phyloP scores from a whole-genome alignment of 1,284 basidiomycete species.

The Malassezia pachydermatis region DNA sequence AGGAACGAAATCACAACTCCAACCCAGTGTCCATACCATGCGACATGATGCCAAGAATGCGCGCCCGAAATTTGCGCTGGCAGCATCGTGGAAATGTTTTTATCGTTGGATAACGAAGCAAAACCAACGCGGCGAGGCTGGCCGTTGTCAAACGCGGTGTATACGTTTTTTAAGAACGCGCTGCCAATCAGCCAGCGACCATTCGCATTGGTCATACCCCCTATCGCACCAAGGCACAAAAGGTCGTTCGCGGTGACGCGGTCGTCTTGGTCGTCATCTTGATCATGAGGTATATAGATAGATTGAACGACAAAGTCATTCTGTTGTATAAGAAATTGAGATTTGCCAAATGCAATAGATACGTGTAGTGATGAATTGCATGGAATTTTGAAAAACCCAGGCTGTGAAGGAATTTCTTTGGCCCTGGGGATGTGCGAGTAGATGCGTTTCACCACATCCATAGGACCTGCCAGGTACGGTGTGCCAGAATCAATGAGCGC shows the following conservation, averaged over 20 bases:
- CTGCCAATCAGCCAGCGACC: conserved; percentile 41
- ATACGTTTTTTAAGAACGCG: conserved; percentile 40
- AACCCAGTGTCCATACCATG: no score
- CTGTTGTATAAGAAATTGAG: conserved; percentile 27
- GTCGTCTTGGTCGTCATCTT: conserved; percentile 20
- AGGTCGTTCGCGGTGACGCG: conserved; percentile 11
- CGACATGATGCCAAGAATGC: neutral
- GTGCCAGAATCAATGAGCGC: conserved; percentile 45
- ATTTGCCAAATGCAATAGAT: conserved; percentile 29
- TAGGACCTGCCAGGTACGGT: conserved; percentile 38
- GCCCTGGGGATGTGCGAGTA: conserved; percentile 33
- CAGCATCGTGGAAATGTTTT: neutral
- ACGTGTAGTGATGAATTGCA: conserved; percentile 24
- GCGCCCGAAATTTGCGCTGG: neutral
- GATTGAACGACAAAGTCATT: conserved; percentile 20
- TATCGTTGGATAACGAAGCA: conserved; percentile 22
- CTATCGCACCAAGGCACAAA: conserved; percentile 36
- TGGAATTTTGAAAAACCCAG: conserved; percentile 39
- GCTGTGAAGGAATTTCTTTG: conserved; percentile 8
- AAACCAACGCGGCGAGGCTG: conserved; percentile 26
- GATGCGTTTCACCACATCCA: conserved; percentile 21
- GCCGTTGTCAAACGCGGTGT: conserved; percentile 26
- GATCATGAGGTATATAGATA: neutral
- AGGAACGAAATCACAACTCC: neutral
- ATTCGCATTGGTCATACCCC: conserved; percentile 9